These are phyloP conservation scores for Xylaria venustula DNA, from an alignment of 495 filamentous ascomycete species.

Conservation along the genomic window DNA sequence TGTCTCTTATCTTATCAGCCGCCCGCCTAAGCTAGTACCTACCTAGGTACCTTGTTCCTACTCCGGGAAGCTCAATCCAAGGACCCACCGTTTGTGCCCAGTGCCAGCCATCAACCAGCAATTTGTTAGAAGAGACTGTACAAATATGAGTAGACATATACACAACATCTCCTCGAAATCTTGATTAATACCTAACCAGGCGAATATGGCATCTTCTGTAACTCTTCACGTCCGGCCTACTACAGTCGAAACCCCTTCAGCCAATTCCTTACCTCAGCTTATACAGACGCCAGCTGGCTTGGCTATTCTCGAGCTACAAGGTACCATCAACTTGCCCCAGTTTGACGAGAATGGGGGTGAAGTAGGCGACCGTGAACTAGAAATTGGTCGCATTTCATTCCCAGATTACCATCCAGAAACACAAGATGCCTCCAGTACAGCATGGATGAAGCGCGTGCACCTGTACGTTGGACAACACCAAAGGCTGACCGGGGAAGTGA, in stretches of 20 bases:
- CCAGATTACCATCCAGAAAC: constrained; percentile 62
- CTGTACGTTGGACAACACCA: constrained; percentile 89
- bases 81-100: no score
- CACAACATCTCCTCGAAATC: no score
- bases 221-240: constrained; percentile 19
- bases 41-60: not conserved
- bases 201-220: constrained; percentile 27
- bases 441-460: constrained; percentile 88
- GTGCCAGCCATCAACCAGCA: no score
- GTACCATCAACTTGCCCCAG: constrained; percentile 70
- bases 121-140: no score
- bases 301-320: constrained; percentile 88
- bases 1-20: not conserved
- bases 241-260: not conserved
- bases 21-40: not conserved
- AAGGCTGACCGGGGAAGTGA: constrained; percentile 84
- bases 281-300: constrained; percentile 80
- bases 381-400: constrained; percentile 75
- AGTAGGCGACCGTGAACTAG: constrained; percentile 39
- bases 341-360: constrained; percentile 17
- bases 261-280: constrained; percentile 70
- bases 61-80: no score
- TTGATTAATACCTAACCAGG: not conserved
- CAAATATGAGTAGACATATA: no score
- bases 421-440: constrained; percentile 44